Evolutionary conservation across 805 yeast species (phyloP).

Genomic region (Lipomyces yamadae): DNA sequence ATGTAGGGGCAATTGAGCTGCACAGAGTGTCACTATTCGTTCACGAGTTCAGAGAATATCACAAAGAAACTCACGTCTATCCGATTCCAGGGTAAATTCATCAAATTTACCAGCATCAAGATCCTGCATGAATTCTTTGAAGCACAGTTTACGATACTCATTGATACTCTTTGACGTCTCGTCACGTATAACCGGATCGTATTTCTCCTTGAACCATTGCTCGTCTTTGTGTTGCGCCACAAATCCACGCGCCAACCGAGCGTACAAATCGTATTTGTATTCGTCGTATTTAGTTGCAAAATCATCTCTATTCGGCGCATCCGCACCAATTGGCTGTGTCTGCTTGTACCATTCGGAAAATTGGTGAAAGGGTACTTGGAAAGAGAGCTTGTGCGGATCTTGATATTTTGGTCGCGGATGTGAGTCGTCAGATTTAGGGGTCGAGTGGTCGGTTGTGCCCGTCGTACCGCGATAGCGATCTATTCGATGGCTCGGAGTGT

Average conservation of each 20-base stretch:
- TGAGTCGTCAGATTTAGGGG: slow-evolving; percentile 5
- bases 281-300: slow-evolving; percentile 25
- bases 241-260: slow-evolving; percentile 35
- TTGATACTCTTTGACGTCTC: neutral
- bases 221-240: slow-evolving; percentile 33
- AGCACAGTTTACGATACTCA: slow-evolving; percentile 21
- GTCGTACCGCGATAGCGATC: slow-evolving; percentile 12
- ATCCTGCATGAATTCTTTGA: slow-evolving; percentile 23
- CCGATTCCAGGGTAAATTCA: slow-evolving; percentile 25
- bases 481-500: slow-evolving; percentile 14
- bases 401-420: slow-evolving; percentile 12
- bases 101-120: slow-evolving; percentile 33
- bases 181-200: slow-evolving; percentile 19
- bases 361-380: slow-evolving; percentile 30
- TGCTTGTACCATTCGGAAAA: slow-evolving; percentile 31
- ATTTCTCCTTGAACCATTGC: slow-evolving; percentile 37
- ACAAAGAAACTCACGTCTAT: slow-evolving; percentile 20
- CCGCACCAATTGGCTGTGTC: slow-evolving; percentile 11
- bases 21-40: neutral
- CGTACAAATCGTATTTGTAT: slow-evolving; percentile 34
- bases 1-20: slow-evolving; percentile 14
- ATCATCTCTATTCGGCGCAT: slow-evolving; percentile 9
- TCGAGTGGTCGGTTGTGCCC: neutral
- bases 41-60: neutral
- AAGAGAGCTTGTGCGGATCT: slow-evolving; percentile 27